Evolutionary conservation across 345 rosid genomes (phyloP), one percentile per base, ranked within the genome.

Genomic region (Citrus medica): DNA sequence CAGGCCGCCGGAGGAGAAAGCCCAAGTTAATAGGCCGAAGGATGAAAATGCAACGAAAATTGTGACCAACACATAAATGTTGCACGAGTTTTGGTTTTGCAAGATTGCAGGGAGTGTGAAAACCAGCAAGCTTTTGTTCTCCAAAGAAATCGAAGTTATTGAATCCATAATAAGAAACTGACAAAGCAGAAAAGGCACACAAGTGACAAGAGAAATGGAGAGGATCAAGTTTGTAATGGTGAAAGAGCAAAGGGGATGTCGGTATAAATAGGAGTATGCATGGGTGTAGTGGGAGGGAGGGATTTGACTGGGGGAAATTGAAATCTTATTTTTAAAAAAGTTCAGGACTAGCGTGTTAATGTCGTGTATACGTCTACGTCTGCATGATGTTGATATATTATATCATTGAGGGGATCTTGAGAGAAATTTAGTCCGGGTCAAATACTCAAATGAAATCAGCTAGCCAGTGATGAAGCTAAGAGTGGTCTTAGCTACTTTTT

Each of bases 1-100:
- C 0, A 68, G 27, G 37, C 89, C 92, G 2, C 90, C 92, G 9
- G 79, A 21, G 32, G 83, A 24, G 40, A 81, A 65, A 37, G 74
- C 81, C 90, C 90, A 81, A 3, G 88, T 76, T 1, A 77, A 67
- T 0, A 81, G 16, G 35, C 67, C 81, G 16, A 74, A 40, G 4
- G 63, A 76, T 9, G 76, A 6, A 53, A 81, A 37, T 9, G 85
- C 77, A 40, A 78, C 17, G 37, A 82, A 37, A 37, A 83, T 19
- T 40, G 77, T 61, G 64, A 83, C 21, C 51, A 69, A 19, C 60
- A 83, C 16, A 9, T 32, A 61, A 21, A 56, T 59, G 46, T 75
- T 71, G 12, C 78, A 33, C 4, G 85, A 40, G 58, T 77, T 77
- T 10, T 79, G 61, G 32, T 80, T 33, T 19, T 55, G 72, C 4